Percentiles rank a stretch among this genome's conserved stretches.
These are phyloP conservation scores for Mallotus repandus DNA, from an alignment of 441 rosid genomes.

Conservation along the genomic window DNA sequence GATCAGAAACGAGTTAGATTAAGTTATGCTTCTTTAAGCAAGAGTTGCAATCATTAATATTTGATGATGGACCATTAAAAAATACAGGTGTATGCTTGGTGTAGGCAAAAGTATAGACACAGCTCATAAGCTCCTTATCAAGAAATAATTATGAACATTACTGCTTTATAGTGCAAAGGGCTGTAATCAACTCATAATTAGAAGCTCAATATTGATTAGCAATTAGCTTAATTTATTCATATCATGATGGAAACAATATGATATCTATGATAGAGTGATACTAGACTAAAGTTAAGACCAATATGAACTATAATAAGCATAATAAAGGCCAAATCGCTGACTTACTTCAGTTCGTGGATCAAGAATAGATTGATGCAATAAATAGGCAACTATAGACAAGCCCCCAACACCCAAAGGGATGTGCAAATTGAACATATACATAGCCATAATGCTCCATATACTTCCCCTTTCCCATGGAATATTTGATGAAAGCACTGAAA, in stretches of 20 bases:
- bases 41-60: not conserved
- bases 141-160: too few species aligned
- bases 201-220: not conserved
- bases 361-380: slow-evolving; percentile 51
- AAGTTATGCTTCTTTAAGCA: not conserved
- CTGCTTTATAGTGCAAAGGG: too few species aligned
- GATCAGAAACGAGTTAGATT: not conserved
- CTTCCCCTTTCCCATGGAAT: slow-evolving; percentile 62
- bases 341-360: slow-evolving; percentile 70
- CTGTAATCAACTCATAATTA: too few species aligned
- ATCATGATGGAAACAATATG: too few species aligned
- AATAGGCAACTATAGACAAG: slow-evolving; percentile 58
- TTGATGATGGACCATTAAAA: slow-evolving; percentile 1
- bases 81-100: not conserved
- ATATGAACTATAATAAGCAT: not conserved
- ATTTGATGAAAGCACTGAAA: slow-evolving; percentile 52
- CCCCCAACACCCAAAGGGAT: slow-evolving; percentile 86
- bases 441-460: slow-evolving; percentile 66
- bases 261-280: too few species aligned
- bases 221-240: too few species aligned
- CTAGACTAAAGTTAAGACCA: not conserved
- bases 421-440: slow-evolving; percentile 76
- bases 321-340: not conserved
- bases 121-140: not conserved
- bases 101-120: not conserved